These are phyloP conservation scores for Monilinia fructicola DNA, from an alignment of 2,329 filamentous ascomycete species.

Conservation along the genomic window DNA sequence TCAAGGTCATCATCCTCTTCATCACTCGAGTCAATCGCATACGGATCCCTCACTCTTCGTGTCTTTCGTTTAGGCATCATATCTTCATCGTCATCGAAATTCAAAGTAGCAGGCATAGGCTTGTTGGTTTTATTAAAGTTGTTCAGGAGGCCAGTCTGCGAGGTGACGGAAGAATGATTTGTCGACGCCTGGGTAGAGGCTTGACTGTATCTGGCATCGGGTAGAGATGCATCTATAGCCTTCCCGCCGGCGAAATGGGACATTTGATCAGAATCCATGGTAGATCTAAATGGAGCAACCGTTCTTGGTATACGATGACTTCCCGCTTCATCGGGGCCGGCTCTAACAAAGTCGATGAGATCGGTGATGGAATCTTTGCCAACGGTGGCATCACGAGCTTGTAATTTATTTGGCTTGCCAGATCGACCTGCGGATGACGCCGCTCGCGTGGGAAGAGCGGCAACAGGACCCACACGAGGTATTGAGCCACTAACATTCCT, in stretches of 20 bases:
- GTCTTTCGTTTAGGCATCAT: conserved; percentile 71
- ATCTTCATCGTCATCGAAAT: conserved; percentile 36
- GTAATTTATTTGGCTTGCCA: conserved; percentile 54
- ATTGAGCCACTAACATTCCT: conserved; percentile 33
- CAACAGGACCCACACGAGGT: conserved; percentile 25
- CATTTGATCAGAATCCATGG: conserved; percentile 83
- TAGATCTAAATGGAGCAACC: conserved; percentile 82
- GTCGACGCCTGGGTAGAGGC: conserved; percentile 26
- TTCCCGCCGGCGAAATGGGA: conserved; percentile 53
- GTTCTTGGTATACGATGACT: conserved; percentile 74
- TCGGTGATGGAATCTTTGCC: conserved; percentile 71
- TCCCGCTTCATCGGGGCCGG: conserved; percentile 64
- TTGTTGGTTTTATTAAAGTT: conserved; percentile 42
- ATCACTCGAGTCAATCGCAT: conserved; percentile 78
- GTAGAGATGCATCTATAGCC: conserved; percentile 58
- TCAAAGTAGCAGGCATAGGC: conserved; percentile 24
- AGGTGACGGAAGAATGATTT: conserved; percentile 56
- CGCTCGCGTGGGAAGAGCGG: conserved; percentile 33
- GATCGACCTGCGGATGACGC: conserved; percentile 47
- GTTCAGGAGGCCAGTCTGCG: conserved; percentile 67
- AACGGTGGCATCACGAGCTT: conserved; percentile 70
- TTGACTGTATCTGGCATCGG: conserved; percentile 55
- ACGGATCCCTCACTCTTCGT: conserved; percentile 79
- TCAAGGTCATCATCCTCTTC: conserved; percentile 42
- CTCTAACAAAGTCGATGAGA: conserved; percentile 91